Evolutionary conservation across 169 alveolate species (phyloP).

Genomic region (Plasmodium cynomolgi): DNA sequence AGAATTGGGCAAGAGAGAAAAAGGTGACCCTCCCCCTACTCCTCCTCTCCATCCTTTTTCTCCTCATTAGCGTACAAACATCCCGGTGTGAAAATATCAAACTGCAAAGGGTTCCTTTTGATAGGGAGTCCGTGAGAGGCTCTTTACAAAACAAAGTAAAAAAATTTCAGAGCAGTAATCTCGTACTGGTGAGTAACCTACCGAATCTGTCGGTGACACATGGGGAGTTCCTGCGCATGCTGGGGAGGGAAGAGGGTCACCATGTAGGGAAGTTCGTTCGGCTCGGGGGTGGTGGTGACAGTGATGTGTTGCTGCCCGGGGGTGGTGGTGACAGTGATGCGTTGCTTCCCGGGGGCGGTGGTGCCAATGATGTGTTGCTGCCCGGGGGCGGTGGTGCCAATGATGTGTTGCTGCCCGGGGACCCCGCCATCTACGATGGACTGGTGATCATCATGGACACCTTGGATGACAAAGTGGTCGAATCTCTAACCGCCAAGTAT

Average conservation of each 20-base stretch:
- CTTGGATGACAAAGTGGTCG: conserved; percentile 27
- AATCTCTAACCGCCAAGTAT: conserved; percentile 11
- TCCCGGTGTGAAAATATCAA: conserved; percentile 9
- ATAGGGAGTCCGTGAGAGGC: not conserved
- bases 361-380: not conserved
- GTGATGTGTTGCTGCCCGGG: not conserved
- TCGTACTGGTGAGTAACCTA: conserved; percentile 47
- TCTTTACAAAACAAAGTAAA: conserved; percentile 38
- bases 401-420: not conserved
- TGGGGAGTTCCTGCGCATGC: not conserved
- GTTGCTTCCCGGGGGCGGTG: not conserved
- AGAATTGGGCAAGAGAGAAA: not conserved
- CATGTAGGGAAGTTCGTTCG: conserved; percentile 16
- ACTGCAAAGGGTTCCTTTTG: conserved; percentile 12
- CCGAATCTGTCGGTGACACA: not conserved
- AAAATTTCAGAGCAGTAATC: conserved; percentile 13
- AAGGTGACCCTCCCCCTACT: not conserved
- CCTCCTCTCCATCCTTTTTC: not conserved
- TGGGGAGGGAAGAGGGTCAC: not conserved
- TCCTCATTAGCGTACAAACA: not conserved
- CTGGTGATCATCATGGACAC: conserved; percentile 26
- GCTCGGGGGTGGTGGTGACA: not conserved
- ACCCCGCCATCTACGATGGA: conserved; percentile 46
- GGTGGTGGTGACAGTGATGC: not conserved
- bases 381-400: not conserved